Evolutionary conservation across 257 asterid species (phyloP).

Genomic region (Asclepias syriaca): DNA sequence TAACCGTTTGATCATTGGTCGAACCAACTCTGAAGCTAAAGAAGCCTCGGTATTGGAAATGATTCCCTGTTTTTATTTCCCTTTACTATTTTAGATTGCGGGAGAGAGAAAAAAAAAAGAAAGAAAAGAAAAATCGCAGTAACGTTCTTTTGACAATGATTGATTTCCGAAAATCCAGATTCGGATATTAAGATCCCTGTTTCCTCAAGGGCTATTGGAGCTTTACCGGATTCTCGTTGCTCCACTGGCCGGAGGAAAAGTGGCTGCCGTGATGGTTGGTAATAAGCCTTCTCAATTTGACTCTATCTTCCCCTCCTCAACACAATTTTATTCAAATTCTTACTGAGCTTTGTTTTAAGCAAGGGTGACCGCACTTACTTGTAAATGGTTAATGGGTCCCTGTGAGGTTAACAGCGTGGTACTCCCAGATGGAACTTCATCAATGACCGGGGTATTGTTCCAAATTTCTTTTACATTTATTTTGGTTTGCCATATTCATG

Average conservation of each 20-base stretch:
- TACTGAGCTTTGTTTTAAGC: conserved; percentile 41
- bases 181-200: conserved; percentile 54
- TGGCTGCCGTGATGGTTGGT: conserved; percentile 85
- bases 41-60: conserved; percentile 46
- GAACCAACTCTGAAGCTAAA: conserved; percentile 67
- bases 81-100: not conserved
- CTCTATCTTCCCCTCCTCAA: not conserved
- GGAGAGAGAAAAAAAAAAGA: no score
- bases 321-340: not conserved
- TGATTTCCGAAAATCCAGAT: conserved; percentile 33
- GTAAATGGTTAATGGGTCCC: conserved; percentile 92
- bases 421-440: conserved; percentile 56
- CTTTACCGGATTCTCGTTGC: conserved; percentile 64
- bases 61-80: not conserved
- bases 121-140: no score
- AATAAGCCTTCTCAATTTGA: conserved; percentile 31
- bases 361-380: conserved; percentile 79
- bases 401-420: conserved; percentile 63
- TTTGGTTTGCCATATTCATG: not conserved
- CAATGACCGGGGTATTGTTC: conserved; percentile 66
- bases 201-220: conserved; percentile 59
- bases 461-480: not conserved
- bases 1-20: conserved; percentile 58
- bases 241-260: conserved; percentile 62
- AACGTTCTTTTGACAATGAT: not conserved